Percentiles rank a stretch among this genome's conserved stretches.
phyloP scores from a whole-genome alignment of 176 grass and related monocot species.

The Ensete glaucum region DNA sequence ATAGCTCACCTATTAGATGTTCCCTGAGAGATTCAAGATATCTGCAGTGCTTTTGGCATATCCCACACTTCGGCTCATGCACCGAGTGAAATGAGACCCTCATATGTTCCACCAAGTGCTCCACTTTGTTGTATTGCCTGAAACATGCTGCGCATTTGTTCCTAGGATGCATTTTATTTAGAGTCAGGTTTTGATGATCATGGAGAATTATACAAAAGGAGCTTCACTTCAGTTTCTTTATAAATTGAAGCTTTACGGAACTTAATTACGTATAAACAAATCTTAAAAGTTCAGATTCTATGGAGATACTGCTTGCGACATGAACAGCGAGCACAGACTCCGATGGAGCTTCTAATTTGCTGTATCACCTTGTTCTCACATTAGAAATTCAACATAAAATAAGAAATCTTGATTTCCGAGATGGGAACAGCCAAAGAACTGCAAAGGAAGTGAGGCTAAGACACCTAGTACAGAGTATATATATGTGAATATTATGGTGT shows the following conservation, averaged over 20 bases:
- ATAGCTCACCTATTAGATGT: constrained; percentile 61
- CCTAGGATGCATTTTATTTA: constrained; percentile 27
- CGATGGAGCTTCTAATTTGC: too few relatives aligned
- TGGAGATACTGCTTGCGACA: too few relatives aligned
- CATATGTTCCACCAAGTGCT: constrained; percentile 94
- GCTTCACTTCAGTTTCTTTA: background rate
- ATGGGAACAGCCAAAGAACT: too few relatives aligned
- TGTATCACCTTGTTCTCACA: too few relatives aligned
- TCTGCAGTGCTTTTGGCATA: constrained; percentile 79
- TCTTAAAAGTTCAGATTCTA: too few relatives aligned
- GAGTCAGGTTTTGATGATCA: background rate
- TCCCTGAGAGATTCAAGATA: constrained; percentile 85
- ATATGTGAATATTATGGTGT: too few relatives aligned
- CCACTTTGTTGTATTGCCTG: constrained; percentile 79
- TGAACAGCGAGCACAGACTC: too few relatives aligned
- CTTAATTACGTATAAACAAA: too few relatives aligned
- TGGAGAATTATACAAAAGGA: too few relatives aligned
- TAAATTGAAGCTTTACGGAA: too few relatives aligned
- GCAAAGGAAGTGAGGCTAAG: too few relatives aligned
- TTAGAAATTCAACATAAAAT: background rate
- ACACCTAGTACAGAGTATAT: too few relatives aligned
- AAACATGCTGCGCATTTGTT: constrained; percentile 90
- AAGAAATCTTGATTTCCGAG: background rate
- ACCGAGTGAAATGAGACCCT: constrained; percentile 67
- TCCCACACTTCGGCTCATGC: constrained; percentile 77